Evolutionary conservation across 805 yeast species (phyloP).

Genomic region (Pichia rugopelliculosa): DNA sequence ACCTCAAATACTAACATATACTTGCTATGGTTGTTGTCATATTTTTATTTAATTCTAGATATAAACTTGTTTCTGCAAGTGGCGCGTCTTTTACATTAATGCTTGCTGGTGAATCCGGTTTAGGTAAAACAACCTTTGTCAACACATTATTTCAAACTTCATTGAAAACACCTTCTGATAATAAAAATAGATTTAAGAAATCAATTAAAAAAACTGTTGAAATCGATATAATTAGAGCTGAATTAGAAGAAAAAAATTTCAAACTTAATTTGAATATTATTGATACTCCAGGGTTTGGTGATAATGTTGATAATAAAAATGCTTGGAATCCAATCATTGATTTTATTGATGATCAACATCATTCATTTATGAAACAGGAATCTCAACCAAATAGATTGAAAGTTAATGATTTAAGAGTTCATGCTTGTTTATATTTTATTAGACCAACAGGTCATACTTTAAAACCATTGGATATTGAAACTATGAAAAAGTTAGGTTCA

Average conservation of each 20-base stretch:
- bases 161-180: slow-evolving; percentile 52
- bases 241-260: slow-evolving; percentile 78
- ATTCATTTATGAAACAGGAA: slow-evolving; percentile 82
- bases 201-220: slow-evolving; percentile 66
- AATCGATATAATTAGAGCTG: slow-evolving; percentile 72
- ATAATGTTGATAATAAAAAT: slow-evolving; percentile 75
- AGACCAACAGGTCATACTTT: slow-evolving; percentile 87
- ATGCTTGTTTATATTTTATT: slow-evolving; percentile 83
- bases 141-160: slow-evolving; percentile 77
- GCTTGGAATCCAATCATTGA: slow-evolving; percentile 84
- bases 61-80: slow-evolving; percentile 64
- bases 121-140: slow-evolving; percentile 88
- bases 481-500: slow-evolving; percentile 74
- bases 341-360: slow-evolving; percentile 88
- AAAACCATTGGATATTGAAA: slow-evolving; percentile 80
- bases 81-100: slow-evolving; percentile 74
- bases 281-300: slow-evolving; percentile 94
- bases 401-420: slow-evolving; percentile 78
- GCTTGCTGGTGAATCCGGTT: slow-evolving; percentile 88
- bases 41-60: slow-evolving; percentile 31
- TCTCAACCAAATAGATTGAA: slow-evolving; percentile 73
- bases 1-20: neutral
- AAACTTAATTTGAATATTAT: slow-evolving; percentile 68
- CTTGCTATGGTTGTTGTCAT: neutral
- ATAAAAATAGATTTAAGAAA: slow-evolving; percentile 48